Base-by-base conservation (phyloP, 768 basidiomycete species). In the Termitomyces sp. region DNA sequence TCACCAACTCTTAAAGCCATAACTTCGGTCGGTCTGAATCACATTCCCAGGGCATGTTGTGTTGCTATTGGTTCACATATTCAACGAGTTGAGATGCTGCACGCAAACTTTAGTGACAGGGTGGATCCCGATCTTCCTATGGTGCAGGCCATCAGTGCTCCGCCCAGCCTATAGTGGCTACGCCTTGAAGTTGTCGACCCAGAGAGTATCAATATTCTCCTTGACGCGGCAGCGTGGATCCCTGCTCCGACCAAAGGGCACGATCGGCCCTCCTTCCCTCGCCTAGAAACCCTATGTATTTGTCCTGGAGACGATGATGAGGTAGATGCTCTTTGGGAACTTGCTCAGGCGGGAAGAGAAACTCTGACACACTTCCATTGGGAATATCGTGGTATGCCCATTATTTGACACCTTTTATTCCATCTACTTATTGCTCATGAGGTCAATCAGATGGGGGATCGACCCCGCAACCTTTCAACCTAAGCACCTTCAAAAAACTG, bases 281-380 rank as follows among this genome's bases (percentile, higher is more conserved):
- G 35, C n/a, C 53, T 63, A 16, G 7, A 15, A 20, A 32, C 57
- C 1, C 22, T 63, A 16, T 16, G 42, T 18, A 40, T 63, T 9
- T 57, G 62, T 5, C 57, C 57, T 13, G 39, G 18, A 4, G 54
- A 59, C 12, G 53, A 46, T 18, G 46, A 51, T n/a, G 52, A 42
- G 12, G 16, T 63, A 0, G 20, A 1, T 2, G 33, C 57, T 7
- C 24, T 63, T 15, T 55, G 50, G 36, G 22, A 62, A 8, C 24
- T 62, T 38, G 22, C 45, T 24, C 36, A 46, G 28, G 57, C 57
- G 1, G 57, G 38, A 46, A 49, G 48, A 28, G 20, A 42, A 7
- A 50, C 57, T 32, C 33, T 63, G 28, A 22, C 55, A 39, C 36
- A 56, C 44, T 63, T 63, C 16, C 20, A 55, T 33, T 63, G 62